These are phyloP conservation scores for Gleditsia sinensis DNA, from an alignment of 306 rosid genomes.

Conservation along the genomic window DNA sequence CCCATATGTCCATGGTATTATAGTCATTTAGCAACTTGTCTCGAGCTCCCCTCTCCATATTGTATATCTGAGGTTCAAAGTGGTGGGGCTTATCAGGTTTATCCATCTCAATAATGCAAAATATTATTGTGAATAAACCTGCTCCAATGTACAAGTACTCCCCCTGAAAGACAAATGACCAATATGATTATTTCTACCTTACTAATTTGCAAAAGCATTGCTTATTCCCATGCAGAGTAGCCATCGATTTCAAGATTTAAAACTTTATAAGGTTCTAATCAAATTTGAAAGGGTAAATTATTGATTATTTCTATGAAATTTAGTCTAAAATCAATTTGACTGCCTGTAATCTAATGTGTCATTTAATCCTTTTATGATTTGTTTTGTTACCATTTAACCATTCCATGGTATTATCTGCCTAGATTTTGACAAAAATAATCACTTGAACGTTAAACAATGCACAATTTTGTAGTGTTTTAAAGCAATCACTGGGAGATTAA, in stretches of 20 bases:
- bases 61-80: slow-evolving; percentile 95
- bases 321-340: no score
- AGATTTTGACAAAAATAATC: no score
- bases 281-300: no score
- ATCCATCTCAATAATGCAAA: slow-evolving; percentile 94
- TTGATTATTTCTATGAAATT: no score
- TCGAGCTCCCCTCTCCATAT: slow-evolving; percentile 88
- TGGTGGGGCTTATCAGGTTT: slow-evolving; percentile 92
- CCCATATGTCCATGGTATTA: slow-evolving; percentile 92
- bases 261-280: background rate
- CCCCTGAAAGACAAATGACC: slow-evolving; percentile 55
- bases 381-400: no score
- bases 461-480: no score
- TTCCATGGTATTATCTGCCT: no score
- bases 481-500: no score
- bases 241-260: background rate
- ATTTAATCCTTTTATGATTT: no score
- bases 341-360: no score
- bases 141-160: slow-evolving; percentile 87
- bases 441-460: no score
- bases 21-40: slow-evolving; percentile 93
- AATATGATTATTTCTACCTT: background rate
- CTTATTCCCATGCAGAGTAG: background rate
- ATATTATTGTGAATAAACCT: slow-evolving; percentile 67
- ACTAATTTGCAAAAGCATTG: background rate